Percentiles rank a stretch among this genome's conserved stretches.
phyloP scores from a whole-genome alignment of 2,329 filamentous ascomycete genomes.

The Alternaria sp. region DNA sequence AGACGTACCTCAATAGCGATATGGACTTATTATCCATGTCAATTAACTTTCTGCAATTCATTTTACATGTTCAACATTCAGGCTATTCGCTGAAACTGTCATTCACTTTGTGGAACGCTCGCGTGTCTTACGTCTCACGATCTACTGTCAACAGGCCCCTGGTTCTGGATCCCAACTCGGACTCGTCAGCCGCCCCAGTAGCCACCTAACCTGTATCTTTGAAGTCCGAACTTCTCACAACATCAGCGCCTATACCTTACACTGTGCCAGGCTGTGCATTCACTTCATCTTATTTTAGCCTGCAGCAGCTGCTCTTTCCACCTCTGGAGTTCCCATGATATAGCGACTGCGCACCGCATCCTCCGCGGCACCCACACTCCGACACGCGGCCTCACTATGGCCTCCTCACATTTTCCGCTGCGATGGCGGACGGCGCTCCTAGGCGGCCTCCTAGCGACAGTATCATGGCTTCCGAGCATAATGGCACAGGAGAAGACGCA shows the following conservation, averaged over 20 bases:
- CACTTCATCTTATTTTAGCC: neutral
- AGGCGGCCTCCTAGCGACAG: slow-evolving; percentile 41
- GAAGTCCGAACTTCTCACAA: slow-evolving; percentile 21
- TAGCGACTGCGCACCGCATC: slow-evolving; percentile 41
- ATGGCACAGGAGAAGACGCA: slow-evolving; percentile 64
- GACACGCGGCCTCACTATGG: slow-evolving; percentile 31
- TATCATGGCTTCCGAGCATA: slow-evolving; percentile 44
- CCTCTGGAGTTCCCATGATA: slow-evolving; percentile 41
- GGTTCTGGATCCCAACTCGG: slow-evolving; percentile 23
- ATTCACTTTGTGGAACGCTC: slow-evolving; percentile 12
- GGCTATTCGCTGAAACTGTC: neutral
- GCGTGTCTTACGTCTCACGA: slow-evolving; percentile 10
- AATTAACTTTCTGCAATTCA: neutral
- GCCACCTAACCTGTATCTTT: slow-evolving; percentile 36
- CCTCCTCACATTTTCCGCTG: slow-evolving; percentile 36
- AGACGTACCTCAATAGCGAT: slow-evolving; percentile 18
- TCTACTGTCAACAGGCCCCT: slow-evolving; percentile 6
- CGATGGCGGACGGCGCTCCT: slow-evolving; percentile 47
- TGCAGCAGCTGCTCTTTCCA: neutral
- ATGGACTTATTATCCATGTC: slow-evolving; percentile 1
- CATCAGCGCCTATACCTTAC: slow-evolving; percentile 14
- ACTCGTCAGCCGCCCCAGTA: slow-evolving; percentile 40
- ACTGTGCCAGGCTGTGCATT: slow-evolving; percentile 1
- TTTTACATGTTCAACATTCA: neutral
- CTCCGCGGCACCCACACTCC: slow-evolving; percentile 24